Base-by-base conservation (phyloP, 371 early-diverging fungal genomes). In the Rhizomucor miehei region DNA sequence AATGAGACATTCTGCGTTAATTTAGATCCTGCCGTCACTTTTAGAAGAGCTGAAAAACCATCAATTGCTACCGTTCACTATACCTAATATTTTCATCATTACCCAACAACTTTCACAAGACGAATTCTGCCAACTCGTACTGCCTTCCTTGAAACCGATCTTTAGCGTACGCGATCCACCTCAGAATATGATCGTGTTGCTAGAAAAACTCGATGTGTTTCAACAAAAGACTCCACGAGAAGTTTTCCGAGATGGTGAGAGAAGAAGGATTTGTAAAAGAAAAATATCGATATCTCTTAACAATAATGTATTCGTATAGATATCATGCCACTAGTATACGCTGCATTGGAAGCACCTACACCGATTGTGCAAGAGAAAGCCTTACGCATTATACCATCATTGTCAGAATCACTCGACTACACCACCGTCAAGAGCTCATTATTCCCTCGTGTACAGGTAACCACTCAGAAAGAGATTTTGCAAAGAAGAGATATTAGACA, bases 301-400 rank as follows among this genome's bases (percentile, higher is more conserved):
- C 29, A 2, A 10, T 14, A 25, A 23, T 24, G 1, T 6, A 25
- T 40, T 0, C 20, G 13, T 10, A 29, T 29, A 81, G 83, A 88
- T 60, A 79, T 91, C 9, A 83, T 93, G 87, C 90, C 91, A 0
- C 65, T 90, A 1, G 79, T 90, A 5, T 89, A 90, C 58, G 73
- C 80, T 41, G 82, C 90, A 1, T 72, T 92, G 16, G 85, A 84
- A 51, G 72, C 78, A 10, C 72, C 81, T 11, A 76, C 80, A 6
- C 69, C 69, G 34, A 64, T 76, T n/a, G 85, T 93, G 12, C 91
- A 91, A 59, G 91, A 91, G 51, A 89, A 85, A 51, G 90, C 89
- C 2, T 66, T 92, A 20, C 78, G 84, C 52, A 82, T 82, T 5
- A 73, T 89, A 1, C 89, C 91, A 9, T 48, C 64, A 0, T 62